Conservation (phyloP, 345 rosid species). For the Gossypioides kirkii region DNA sequence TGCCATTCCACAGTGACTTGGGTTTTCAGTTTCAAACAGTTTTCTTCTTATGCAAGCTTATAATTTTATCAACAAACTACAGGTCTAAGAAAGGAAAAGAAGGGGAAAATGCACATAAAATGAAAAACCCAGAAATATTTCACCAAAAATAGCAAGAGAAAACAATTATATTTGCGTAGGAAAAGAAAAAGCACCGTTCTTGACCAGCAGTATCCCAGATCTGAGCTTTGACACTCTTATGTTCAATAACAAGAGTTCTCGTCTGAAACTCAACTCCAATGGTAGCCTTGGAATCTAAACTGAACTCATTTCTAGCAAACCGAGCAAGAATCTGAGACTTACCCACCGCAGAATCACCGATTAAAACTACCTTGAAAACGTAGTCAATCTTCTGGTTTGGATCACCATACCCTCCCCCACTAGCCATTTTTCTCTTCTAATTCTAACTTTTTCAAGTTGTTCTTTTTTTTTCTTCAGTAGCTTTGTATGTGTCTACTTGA, state of each 20-base stretch:
- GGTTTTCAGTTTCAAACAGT: neutral
- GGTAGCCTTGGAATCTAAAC: conserved; percentile 84
- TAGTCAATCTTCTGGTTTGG: conserved; percentile 64
- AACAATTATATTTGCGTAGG: neutral
- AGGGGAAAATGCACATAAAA: neutral
- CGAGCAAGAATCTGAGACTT: conserved; percentile 84
- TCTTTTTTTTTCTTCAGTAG: neutral
- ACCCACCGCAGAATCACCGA: conserved; percentile 94
- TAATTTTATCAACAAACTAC: neutral
- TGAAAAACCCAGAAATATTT: neutral
- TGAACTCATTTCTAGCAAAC: conserved; percentile 82
- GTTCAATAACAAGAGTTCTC: conserved; percentile 58
- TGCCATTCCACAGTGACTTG: neutral
- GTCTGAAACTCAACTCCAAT: conserved; percentile 97
- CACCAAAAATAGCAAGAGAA: neutral
- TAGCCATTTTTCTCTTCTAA: conserved; percentile 35
- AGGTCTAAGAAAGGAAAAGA: neutral
- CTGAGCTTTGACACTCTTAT: conserved; percentile 90
- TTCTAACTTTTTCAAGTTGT: neutral
- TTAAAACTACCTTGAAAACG: conserved; percentile 78
- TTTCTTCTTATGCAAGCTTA: neutral
- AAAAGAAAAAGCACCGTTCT: conserved; percentile 43
- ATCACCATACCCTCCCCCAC: conserved; percentile 55
- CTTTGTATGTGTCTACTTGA: neutral
- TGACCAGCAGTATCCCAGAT: conserved; percentile 99